Conservation (phyloP, 345 rosid genomes). For the Brassica carinata region DNA sequence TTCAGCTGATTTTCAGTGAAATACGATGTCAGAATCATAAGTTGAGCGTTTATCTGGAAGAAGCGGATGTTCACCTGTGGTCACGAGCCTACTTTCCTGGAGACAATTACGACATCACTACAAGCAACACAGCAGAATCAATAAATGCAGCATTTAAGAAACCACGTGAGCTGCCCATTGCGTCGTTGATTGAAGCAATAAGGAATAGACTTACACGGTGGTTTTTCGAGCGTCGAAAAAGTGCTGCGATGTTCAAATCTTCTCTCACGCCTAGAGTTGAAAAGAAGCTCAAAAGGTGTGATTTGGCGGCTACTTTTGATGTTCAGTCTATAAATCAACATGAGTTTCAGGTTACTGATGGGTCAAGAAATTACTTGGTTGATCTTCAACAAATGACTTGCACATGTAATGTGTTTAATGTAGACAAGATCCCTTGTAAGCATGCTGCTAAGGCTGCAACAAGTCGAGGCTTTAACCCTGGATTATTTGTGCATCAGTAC, state of each 20-base stretch:
- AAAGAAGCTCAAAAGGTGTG: neutral
- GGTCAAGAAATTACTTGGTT: too few species aligned
- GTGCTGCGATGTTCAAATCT: neutral
- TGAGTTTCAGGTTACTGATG: too few species aligned
- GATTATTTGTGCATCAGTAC: neutral
- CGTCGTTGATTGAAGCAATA: neutral
- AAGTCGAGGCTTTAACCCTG: neutral
- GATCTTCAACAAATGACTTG: too few species aligned
- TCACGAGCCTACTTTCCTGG: neutral
- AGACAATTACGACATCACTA: neutral
- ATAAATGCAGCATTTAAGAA: neutral
- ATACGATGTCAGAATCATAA: neutral
- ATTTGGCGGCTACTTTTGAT: neutral
- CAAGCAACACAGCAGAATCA: neutral
- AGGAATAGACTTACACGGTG: neutral
- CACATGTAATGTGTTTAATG: neutral
- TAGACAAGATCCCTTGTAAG: constrained; percentile 1
- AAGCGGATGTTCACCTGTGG: neutral
- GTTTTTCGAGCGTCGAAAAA: neutral
- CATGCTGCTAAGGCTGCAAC: constrained; percentile 6
- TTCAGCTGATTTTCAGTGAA: neutral
- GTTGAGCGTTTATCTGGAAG: neutral
- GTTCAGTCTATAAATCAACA: constrained; percentile 1
- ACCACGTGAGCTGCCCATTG: neutral
- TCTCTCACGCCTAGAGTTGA: neutral